Percentiles rank a stretch among this genome's conserved stretches.
phyloP scores from a whole-genome alignment of 1,284 basidiomycete species.

The Wallemia ichthyophaga region DNA sequence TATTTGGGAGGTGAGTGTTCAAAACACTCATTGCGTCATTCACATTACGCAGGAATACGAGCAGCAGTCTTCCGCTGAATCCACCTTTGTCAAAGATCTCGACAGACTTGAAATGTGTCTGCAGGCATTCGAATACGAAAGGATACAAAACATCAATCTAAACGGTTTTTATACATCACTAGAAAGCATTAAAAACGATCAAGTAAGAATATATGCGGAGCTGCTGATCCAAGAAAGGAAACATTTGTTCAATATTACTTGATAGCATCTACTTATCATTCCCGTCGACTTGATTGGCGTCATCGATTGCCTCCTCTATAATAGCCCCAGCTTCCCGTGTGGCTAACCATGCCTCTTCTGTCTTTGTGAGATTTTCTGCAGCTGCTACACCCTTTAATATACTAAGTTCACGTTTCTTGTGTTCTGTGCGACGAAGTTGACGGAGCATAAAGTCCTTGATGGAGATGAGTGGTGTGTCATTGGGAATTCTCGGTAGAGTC shows the following conservation, averaged over 20 bases:
- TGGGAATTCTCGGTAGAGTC: not conserved
- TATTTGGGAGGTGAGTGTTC: conserved; percentile 36
- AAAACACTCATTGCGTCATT: not conserved
- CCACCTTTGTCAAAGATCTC: conserved; percentile 23
- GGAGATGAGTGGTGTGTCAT: not conserved
- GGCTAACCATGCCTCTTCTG: not conserved
- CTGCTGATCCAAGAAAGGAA: not conserved
- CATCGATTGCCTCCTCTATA: not conserved
- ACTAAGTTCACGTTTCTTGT: not conserved
- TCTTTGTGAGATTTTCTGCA: not conserved
- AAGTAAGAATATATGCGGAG: not conserved
- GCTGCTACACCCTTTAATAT: not conserved
- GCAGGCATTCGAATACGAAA: conserved; percentile 24
- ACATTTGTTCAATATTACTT: not conserved
- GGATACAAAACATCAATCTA: not conserved
- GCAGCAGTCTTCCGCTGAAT: conserved; percentile 9
- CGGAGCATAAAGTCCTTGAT: not conserved
- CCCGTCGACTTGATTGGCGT: not conserved
- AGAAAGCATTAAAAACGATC: not conserved
- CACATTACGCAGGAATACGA: conserved; percentile 21
- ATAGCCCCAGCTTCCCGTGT: not conserved
- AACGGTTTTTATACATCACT: not conserved
- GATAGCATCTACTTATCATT: not conserved
- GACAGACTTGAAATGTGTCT: conserved; percentile 78
- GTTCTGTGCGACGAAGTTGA: not conserved